These are phyloP conservation scores for Ophiorrhiza pumila DNA, from an alignment of 257 asterid species.

Conservation along the genomic window DNA sequence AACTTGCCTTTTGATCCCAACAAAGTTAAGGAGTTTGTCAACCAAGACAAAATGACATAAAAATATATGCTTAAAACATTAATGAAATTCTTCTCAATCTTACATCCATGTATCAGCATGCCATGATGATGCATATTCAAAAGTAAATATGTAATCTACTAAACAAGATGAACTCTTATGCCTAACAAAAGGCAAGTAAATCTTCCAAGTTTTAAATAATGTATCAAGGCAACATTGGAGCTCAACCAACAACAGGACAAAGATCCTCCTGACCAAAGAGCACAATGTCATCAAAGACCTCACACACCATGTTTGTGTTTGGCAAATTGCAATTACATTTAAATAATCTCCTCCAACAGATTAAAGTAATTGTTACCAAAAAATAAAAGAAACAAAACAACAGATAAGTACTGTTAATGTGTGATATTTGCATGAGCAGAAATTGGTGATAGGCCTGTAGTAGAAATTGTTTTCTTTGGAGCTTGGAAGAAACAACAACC, in stretches of 20 bases:
- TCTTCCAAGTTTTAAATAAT: neutral
- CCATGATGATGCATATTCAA: neutral
- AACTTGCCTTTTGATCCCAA: neutral
- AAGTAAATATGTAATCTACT: neutral
- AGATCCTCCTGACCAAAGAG: neutral
- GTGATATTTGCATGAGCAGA: too few relatives aligned
- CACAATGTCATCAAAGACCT: neutral
- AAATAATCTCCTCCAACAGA: neutral
- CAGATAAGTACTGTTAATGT: neutral
- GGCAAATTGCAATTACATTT: neutral
- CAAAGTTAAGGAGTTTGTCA: conserved; percentile 2
- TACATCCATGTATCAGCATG: neutral
- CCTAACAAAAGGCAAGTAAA: neutral
- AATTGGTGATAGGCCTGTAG: neutral
- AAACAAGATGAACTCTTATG: neutral
- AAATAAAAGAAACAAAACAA: too few relatives aligned
- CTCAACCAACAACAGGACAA: neutral
- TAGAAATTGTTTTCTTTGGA: neutral
- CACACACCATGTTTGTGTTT: too few relatives aligned
- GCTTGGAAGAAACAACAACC: neutral
- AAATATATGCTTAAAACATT: neutral
- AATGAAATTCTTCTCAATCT: neutral
- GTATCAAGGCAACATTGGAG: neutral
- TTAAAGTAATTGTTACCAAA: too few relatives aligned
- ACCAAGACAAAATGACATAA: neutral